Evolutionary conservation across 192 early-diverging fungal genomes (phyloP).

Genomic region (Backusella australiensis): DNA sequence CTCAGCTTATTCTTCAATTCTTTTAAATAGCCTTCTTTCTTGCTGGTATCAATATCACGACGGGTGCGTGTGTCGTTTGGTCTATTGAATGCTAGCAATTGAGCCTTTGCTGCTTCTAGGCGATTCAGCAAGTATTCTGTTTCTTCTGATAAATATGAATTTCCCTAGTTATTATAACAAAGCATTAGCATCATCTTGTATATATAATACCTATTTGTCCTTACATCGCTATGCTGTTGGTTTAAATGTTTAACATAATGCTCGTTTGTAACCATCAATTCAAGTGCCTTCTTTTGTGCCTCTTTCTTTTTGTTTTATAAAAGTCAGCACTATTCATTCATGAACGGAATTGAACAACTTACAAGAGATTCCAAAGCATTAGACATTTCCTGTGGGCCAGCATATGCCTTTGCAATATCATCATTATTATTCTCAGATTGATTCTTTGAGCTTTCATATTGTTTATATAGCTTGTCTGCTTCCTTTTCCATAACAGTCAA

Average conservation of each 20-base stretch:
- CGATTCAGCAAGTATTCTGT: neutral
- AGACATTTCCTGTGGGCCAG: neutral
- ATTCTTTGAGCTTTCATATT: neutral
- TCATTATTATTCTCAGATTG: neutral
- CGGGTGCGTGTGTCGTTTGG: neutral
- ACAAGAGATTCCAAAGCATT: neutral
- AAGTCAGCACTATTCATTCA: no score
- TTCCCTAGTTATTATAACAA: neutral
- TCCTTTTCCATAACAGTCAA: neutral
- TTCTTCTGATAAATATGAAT: neutral
- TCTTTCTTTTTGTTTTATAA: neutral
- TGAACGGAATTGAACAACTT: neutral
- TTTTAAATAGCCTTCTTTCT: neutral
- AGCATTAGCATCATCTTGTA: no score
- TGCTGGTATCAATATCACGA: neutral
- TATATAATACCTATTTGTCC: no score
- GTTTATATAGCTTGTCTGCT: neutral
- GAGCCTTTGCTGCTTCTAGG: neutral
- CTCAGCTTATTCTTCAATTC: neutral
- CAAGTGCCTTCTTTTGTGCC: neutral
- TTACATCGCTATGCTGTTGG: constrained; percentile 6
- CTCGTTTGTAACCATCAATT: neutral
- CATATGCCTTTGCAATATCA: neutral
- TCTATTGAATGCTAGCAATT: neutral
- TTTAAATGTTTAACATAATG: neutral